Evolutionary conservation across 2,329 filamentous ascomycete genomes (phyloP).

Genomic region (Elsinoe perseae): DNA sequence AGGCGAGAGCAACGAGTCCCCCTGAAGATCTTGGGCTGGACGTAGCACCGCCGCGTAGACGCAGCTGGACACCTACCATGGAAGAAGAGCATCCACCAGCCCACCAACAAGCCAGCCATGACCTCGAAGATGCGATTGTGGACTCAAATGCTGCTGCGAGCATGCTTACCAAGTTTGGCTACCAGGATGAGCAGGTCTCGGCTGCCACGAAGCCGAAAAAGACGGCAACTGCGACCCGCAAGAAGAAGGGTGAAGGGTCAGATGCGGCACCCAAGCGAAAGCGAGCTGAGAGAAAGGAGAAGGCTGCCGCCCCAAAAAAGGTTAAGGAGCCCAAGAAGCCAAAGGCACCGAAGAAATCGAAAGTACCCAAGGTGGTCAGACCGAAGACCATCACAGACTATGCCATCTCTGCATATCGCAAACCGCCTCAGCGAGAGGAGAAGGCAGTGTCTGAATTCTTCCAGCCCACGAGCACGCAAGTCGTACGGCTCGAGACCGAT

Average conservation of each 20-base stretch:
- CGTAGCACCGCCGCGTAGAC: background rate
- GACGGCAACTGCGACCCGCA: background rate
- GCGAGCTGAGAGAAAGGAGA: slow-evolving; percentile 9
- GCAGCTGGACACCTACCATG: slow-evolving; percentile 7
- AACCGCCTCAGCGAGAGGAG: slow-evolving; percentile 22
- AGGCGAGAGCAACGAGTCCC: background rate
- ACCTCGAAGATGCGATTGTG: background rate
- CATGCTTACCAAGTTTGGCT: slow-evolving; percentile 1
- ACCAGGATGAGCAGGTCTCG: background rate
- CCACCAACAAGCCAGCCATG: background rate
- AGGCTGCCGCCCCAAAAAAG: slow-evolving; percentile 11
- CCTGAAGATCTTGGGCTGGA: background rate
- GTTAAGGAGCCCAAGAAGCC: slow-evolving; percentile 18
- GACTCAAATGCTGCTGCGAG: background rate
- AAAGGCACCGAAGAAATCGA: slow-evolving; percentile 29
- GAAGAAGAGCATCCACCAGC: background rate
- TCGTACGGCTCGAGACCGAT: background rate
- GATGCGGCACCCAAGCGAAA: background rate
- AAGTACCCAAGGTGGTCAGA: slow-evolving; percentile 42
- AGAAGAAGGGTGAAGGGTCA: background rate
- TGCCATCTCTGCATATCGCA: slow-evolving; percentile 62
- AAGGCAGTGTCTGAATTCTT: slow-evolving; percentile 40
- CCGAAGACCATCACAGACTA: slow-evolving; percentile 67
- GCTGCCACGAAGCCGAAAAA: background rate
- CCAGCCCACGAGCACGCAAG: slow-evolving; percentile 20